These are phyloP conservation scores for Sporothrix sp. DNA, from an alignment of 2,329 filamentous ascomycete species.

Conservation along the genomic window DNA sequence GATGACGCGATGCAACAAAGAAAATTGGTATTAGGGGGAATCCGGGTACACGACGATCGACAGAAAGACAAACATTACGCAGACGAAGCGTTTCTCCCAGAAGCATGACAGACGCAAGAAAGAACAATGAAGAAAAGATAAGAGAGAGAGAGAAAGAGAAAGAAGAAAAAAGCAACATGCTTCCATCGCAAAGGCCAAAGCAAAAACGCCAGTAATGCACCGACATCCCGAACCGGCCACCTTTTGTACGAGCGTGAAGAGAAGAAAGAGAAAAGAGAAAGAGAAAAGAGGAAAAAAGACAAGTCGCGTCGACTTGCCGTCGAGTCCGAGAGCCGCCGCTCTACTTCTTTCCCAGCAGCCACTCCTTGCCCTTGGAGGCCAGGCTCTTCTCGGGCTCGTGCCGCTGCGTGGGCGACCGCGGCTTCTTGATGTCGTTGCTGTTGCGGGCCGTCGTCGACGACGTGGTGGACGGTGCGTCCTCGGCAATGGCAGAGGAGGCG, in stretches of 20 bases:
- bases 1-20: too few species aligned
- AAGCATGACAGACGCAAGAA: too few species aligned
- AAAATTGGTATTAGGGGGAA: too few species aligned
- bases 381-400: slow-evolving; percentile 23
- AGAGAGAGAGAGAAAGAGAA: not conserved
- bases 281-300: not conserved
- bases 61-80: too few species aligned
- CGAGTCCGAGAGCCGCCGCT: too few species aligned
- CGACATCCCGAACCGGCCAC: not conserved
- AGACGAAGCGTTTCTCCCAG: too few species aligned
- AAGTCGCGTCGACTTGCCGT: too few species aligned
- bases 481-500: slow-evolving; percentile 26
- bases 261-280: not conserved
- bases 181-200: not conserved
- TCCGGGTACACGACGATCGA: too few species aligned
- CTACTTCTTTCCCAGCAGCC: slow-evolving; percentile 40
- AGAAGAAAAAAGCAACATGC: not conserved
- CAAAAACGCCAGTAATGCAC: not conserved
- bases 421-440: slow-evolving; percentile 15
- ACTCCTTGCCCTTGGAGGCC: slow-evolving; percentile 38
- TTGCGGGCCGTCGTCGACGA: slow-evolving; percentile 16
- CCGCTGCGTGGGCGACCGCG: slow-evolving; percentile 1
- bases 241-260: not conserved
- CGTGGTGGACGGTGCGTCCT: slow-evolving; percentile 20
- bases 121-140: too few species aligned